A percentile compares a stretch with the other conserved stretches of the same genome.
These are phyloP conservation scores for Papilionanthe hybrid DNA, from an alignment of 116 monocot genomes.

Conservation along the genomic window DNA sequence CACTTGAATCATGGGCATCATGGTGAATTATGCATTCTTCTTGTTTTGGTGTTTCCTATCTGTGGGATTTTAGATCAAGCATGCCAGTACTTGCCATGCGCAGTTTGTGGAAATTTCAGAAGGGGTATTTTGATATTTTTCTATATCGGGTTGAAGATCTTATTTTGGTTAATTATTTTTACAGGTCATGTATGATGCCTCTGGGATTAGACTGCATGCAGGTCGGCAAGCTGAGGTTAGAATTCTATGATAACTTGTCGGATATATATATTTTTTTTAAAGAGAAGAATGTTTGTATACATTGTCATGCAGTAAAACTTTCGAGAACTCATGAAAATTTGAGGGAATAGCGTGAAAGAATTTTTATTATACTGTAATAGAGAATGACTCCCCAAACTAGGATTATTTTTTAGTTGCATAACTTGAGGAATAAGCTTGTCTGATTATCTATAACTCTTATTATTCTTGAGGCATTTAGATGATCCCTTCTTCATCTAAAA, in stretches of 20 bases:
- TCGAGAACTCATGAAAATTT: neutral
- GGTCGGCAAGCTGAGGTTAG: constrained; percentile 76
- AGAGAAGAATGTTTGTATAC: neutral
- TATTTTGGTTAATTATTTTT: neutral
- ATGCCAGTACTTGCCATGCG: neutral
- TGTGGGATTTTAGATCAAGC: neutral
- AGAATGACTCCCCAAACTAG: neutral
- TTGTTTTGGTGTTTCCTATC: neutral
- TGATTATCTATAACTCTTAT: neutral
- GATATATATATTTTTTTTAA: neutral
- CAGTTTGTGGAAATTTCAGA: neutral
- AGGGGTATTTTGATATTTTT: neutral
- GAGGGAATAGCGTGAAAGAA: neutral
- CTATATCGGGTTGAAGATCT: neutral
- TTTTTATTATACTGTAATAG: neutral
- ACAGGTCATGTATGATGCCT: constrained; percentile 85
- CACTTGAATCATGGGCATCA: too few relatives aligned
- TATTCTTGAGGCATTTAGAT: neutral
- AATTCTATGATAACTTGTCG: neutral
- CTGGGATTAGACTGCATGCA: constrained; percentile 68
- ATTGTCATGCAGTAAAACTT: neutral
- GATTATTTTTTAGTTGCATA: neutral
- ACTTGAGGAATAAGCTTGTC: neutral
- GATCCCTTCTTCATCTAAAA: neutral
- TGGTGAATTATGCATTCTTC: neutral